Percentiles rank a stretch among this genome's conserved stretches.
Conservation (phyloP, 139 green algal genomes). For the Chlorella sp. region DNA sequence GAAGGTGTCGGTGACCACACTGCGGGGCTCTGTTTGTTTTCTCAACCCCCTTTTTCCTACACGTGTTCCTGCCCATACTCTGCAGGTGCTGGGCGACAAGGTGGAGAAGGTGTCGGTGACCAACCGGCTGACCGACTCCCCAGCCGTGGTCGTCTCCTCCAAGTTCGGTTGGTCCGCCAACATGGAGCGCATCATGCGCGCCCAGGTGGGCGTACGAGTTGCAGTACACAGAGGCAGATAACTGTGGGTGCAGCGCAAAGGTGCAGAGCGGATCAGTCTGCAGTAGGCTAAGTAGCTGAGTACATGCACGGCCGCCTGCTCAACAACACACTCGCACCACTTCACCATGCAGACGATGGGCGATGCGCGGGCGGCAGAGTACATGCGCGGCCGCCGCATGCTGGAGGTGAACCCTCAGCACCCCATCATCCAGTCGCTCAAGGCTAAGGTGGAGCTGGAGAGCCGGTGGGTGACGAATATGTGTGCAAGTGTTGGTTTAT, state of each 20-base stretch:
- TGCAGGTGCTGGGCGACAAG: constrained; percentile 57
- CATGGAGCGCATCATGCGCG: constrained; percentile 97
- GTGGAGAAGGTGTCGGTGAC: constrained; percentile 87
- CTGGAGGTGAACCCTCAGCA: constrained; percentile 97
- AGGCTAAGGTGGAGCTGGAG: constrained; percentile 50
- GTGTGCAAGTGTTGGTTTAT: too few relatives aligned
- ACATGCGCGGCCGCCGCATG: constrained; percentile 95
- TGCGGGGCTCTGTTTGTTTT: too few relatives aligned
- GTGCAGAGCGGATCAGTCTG: too few relatives aligned
- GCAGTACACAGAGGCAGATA: too few relatives aligned
- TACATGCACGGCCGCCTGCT: neutral
- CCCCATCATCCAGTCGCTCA: constrained; percentile 40
- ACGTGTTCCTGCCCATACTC: too few relatives aligned
- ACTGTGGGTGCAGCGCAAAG: too few relatives aligned
- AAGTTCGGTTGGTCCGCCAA: constrained; percentile 99
- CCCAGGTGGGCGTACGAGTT: constrained; percentile 46
- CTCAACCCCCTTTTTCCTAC: too few relatives aligned
- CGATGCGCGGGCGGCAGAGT: constrained; percentile 91
- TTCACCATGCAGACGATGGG: constrained; percentile 81
- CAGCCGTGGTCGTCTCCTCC: constrained; percentile 93
- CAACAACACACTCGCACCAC: too few relatives aligned
- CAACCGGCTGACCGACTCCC: constrained; percentile 85
- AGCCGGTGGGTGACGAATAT: constrained; percentile 15
- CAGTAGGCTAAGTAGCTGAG: too few relatives aligned
- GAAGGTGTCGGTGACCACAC: constrained; percentile 83